Evolutionary conservation across 495 filamentous ascomycete species (phyloP).

Genomic region (Clavariopsis aquatica): DNA sequence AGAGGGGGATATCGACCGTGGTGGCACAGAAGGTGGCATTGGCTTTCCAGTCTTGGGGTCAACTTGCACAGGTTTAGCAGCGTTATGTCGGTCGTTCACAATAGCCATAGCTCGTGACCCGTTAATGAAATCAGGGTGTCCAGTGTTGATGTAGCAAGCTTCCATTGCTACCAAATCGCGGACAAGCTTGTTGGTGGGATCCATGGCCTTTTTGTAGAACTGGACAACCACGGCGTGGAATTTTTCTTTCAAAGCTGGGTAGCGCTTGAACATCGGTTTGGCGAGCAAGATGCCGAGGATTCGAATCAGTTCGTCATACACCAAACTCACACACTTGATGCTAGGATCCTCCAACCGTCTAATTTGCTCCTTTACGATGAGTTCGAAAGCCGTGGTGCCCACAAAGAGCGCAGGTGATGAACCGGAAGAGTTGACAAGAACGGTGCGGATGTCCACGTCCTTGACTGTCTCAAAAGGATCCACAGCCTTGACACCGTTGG

Average conservation of each 20-base stretch:
- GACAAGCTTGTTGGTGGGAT: conserved; percentile 96
- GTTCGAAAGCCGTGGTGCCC: conserved; percentile 93
- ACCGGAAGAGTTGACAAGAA: conserved; percentile 95
- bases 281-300: conserved; percentile 87
- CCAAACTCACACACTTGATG: conserved; percentile 91
- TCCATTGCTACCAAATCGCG: conserved; percentile 93
- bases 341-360: conserved; percentile 94
- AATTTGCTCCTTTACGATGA: conserved; percentile 99
- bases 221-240: conserved; percentile 89
- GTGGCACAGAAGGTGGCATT: conserved; percentile 66
- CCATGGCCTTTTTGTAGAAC: conserved; percentile 98
- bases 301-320: conserved; percentile 96
- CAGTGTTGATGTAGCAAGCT: conserved; percentile 96
- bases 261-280: conserved; percentile 88
- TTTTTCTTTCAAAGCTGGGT: conserved; percentile 93
- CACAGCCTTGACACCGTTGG: conserved; percentile 96
- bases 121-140: conserved; percentile 96
- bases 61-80: conserved; percentile 86
- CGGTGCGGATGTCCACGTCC: conserved; percentile 94
- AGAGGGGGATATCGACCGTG: conserved; percentile 67
- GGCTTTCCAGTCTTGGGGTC: conserved; percentile 99
- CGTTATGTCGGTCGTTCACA: conserved; percentile 83
- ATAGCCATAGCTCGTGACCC: conserved; percentile 90
- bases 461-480: conserved; percentile 98
- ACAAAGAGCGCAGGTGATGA: conserved; percentile 97